phyloP scores from a whole-genome alignment of 805 yeast species.

The Candida ponderosae region DNA sequence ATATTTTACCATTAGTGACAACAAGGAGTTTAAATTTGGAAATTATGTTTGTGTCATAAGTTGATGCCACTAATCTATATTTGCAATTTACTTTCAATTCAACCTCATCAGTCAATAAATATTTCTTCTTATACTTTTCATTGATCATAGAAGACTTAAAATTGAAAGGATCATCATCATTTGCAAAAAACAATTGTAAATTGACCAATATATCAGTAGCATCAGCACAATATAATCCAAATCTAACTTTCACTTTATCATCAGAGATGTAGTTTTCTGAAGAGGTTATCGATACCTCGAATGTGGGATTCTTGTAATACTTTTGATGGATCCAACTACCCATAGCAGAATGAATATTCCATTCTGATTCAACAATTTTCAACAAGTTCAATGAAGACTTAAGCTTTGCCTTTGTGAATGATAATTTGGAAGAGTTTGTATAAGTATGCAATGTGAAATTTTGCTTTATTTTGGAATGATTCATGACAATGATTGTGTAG shows the following conservation, averaged over 20 bases:
- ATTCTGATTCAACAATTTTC: constrained; percentile 26
- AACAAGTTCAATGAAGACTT: constrained; percentile 10
- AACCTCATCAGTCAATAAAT: constrained; percentile 14
- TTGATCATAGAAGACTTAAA: constrained; percentile 23
- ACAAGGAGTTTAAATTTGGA: constrained; percentile 26
- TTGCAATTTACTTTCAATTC: constrained; percentile 23
- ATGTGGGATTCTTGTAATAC: constrained; percentile 52
- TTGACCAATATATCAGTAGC: constrained; percentile 25
- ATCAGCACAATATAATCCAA: constrained; percentile 18
- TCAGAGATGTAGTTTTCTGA: constrained; percentile 14
- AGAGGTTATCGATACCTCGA: constrained; percentile 22
- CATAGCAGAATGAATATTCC: constrained; percentile 40
- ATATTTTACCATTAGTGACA: constrained; percentile 15
- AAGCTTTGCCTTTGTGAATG: constrained; percentile 25
- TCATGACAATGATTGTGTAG: constrained; percentile 22
- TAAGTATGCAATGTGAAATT: constrained; percentile 16
- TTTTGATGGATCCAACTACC: constrained; percentile 45
- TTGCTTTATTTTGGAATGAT: constrained; percentile 4
- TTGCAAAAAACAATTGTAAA: constrained; percentile 36
- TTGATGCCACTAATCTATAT: constrained; percentile 41
- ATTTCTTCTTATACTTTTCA: constrained; percentile 26
- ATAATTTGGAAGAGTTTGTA: constrained; percentile 6
- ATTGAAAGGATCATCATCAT: constrained; percentile 22
- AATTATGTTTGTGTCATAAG: constrained; percentile 26
- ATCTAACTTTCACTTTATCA: constrained; percentile 10